A percentile compares a stretch with the other conserved stretches of the same genome.
Conservation (phyloP, 345 rosid genomes). For the Lepidium aucheri region DNA sequence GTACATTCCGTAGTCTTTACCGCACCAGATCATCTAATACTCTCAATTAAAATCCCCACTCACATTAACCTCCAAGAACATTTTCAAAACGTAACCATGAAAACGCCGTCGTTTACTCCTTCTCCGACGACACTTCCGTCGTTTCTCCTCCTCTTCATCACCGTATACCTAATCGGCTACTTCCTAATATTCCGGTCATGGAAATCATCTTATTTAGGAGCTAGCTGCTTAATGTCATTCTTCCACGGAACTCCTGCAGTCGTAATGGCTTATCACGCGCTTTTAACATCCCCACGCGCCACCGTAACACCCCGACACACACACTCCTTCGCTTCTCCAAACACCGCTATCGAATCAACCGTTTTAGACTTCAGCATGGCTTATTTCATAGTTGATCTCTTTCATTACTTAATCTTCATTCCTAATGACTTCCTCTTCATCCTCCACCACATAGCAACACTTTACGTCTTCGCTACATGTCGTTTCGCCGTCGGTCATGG, state of each 20-base stretch:
- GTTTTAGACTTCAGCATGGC: constrained; percentile 77
- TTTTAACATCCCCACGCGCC: constrained; percentile 16
- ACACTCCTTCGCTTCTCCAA: constrained; percentile 41
- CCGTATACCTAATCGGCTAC: constrained; percentile 40
- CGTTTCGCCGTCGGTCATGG: constrained; percentile 49
- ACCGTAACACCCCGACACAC: constrained; percentile 2
- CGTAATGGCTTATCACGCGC: constrained; percentile 39
- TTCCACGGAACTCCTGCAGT: constrained; percentile 78
- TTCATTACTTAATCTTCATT: constrained; percentile 58
- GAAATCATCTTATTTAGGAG: constrained; percentile 49
- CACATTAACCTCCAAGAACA: background rate
- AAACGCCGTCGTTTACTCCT: constrained; percentile 4
- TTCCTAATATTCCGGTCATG: constrained; percentile 49
- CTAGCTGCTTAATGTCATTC: constrained; percentile 70
- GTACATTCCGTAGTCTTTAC: background rate
- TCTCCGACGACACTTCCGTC: constrained; percentile 14
- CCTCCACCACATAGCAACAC: constrained; percentile 75
- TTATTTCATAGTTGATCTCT: constrained; percentile 63
- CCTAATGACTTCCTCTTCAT: constrained; percentile 69
- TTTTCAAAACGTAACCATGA: constrained; percentile 23
- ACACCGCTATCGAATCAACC: constrained; percentile 38
- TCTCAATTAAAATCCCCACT: background rate
- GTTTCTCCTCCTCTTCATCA: constrained; percentile 42
- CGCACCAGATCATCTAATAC: background rate
- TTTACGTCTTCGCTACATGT: constrained; percentile 64